Percentiles rank a stretch among this genome's conserved stretches.
phyloP scores from a whole-genome alignment of 208 protist species.

The Acanthamoeba royreba region DNA sequence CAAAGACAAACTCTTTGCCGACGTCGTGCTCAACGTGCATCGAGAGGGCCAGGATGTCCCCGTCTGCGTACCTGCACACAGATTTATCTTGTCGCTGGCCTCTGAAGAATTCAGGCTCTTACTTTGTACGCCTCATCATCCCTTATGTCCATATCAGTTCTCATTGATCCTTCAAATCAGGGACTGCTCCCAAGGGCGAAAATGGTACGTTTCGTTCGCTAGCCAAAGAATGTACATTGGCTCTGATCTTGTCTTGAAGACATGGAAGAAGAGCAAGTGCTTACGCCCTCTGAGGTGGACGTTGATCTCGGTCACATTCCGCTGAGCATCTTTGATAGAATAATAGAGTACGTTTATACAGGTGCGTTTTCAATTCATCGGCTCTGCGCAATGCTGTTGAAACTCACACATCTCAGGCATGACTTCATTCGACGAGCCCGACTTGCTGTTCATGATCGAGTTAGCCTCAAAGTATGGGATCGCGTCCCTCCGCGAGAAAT shows the following conservation, averaged over 20 bases:
- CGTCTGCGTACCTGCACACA: neutral
- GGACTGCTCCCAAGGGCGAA: no score
- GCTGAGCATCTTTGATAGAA: neutral
- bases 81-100: neutral
- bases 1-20: neutral
- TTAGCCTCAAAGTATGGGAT: neutral
- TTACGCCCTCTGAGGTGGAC: no score
- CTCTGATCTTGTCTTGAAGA: no score
- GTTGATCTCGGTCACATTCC: neutral
- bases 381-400: neutral
- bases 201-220: no score
- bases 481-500: neutral
- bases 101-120: neutral
- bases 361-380: neutral
- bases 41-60: neutral
- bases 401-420: neutral
- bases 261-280: no score
- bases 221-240: no score
- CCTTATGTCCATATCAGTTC: no score
- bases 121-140: neutral
- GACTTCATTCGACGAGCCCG: neutral
- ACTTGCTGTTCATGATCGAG: neutral
- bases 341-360: neutral
- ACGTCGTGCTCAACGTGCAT: neutral
- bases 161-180: no score